A percentile compares a stretch with the other conserved stretches of the same genome.
These are phyloP conservation scores for Wickerhamiella kurtzmanii DNA, from an alignment of 805 yeast species.

Conservation along the genomic window DNA sequence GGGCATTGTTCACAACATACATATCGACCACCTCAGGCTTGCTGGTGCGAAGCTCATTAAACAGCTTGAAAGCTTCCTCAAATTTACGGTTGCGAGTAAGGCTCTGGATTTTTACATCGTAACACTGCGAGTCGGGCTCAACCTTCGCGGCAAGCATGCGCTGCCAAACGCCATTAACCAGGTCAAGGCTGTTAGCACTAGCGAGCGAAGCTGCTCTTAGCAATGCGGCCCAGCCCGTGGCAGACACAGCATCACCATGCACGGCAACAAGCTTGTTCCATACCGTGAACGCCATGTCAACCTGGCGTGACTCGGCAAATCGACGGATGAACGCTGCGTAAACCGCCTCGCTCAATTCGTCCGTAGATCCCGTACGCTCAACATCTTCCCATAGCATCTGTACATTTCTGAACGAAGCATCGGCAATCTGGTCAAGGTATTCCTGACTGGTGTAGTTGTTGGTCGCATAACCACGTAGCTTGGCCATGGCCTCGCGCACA, in stretches of 20 bases:
- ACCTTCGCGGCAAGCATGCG: conserved; percentile 30
- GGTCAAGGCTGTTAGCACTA: conserved; percentile 21
- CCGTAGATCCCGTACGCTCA: conserved; percentile 13
- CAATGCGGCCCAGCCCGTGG: conserved; percentile 47
- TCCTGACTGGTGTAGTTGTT: conserved; percentile 14
- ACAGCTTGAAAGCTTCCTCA: conserved; percentile 32
- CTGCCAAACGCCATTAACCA: conserved; percentile 23
- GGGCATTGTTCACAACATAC: conserved; percentile 30
- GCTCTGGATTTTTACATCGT: conserved; percentile 35
- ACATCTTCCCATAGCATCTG: conserved; percentile 20
- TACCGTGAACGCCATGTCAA: conserved; percentile 24
- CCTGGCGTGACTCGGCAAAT: conserved; percentile 21
- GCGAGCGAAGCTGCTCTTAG: conserved; percentile 33
- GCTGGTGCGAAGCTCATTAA: conserved; percentile 22
- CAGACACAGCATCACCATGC: conserved; percentile 26
- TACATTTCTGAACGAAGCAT: conserved; percentile 19
- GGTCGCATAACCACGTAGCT: conserved; percentile 10
- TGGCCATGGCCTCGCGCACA: conserved; percentile 14
- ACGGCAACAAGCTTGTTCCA: conserved; percentile 37
- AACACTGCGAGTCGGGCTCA: conserved; percentile 36
- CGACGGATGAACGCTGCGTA: conserved; percentile 23
- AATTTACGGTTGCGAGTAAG: conserved; percentile 31
- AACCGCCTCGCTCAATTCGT: conserved; percentile 17
- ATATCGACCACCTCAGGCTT: conserved; percentile 26
- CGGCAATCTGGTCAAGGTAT: conserved; percentile 15